Evolutionary conservation across 2,329 filamentous ascomycete genomes (phyloP), one percentile per base, ranked within the genome.

Genomic region (Teratosphaeria zuluensis): DNA sequence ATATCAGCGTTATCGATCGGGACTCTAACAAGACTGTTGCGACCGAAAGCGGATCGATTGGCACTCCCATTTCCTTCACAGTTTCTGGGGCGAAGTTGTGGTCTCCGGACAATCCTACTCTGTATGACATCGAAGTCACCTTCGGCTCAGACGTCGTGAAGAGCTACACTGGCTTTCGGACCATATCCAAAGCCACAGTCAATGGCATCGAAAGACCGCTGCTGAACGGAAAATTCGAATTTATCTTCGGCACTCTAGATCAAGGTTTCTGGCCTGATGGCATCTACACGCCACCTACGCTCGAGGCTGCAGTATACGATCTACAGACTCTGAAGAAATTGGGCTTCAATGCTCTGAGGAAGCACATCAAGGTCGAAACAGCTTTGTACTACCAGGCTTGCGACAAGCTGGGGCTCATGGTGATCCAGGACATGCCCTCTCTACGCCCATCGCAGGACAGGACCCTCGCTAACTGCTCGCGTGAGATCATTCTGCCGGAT

Each of bases 401-500:
- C 59, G 86, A 89, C 55, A 77, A 83, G 60, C 70, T 89, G 1
- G 86, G 86, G 1, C 69, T 88, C 16, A 69, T 89, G 30, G 78
- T 89, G 5, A 83, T 89, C 53, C 86, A 89, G 67, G 87, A 89
- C 61, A 89, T 89, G 86, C 86, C 86, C 4, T 80, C 84, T 2
- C 72, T 88, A 58, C 72, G 73, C 68, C 76, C 51, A 21, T 68
- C 61, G 32, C 64, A 68, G 53, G 53, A 28, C 76, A 80, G 48
- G 71, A 68, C 64, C 7, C 55, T 69, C 4, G 38, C 35, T 28
- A 65, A 69, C 57, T 69, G 68, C 60, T 69, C 64, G 0, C 53
- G 59, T 12, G 60, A 60, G 11, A 63, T 60, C 5, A 66, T 72
- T 11, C 59, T 76, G 7, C 75, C 76, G 0, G 64, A 74, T 68